A percentile compares a stretch with the other conserved stretches of the same genome.
These are phyloP conservation scores for Madurella fahalii DNA, from an alignment of 2,329 filamentous ascomycete genomes.

Conservation along the genomic window DNA sequence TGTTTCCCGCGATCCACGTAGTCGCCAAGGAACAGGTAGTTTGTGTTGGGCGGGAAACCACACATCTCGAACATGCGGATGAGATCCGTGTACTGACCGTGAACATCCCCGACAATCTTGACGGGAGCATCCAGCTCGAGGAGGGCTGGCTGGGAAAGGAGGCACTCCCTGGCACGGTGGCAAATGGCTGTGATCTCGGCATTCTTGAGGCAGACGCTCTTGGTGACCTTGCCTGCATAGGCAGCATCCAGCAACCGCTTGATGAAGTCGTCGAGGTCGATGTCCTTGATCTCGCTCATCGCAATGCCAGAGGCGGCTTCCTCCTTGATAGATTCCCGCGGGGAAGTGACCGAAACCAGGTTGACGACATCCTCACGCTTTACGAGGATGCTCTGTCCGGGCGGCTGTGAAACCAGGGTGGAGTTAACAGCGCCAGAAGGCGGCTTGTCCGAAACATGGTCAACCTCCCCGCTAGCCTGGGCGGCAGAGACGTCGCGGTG, in stretches of 20 bases:
- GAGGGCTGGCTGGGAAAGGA: constrained; percentile 86
- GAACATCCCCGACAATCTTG: constrained; percentile 96
- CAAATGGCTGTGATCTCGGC: constrained; percentile 96
- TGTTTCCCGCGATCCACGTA: constrained; percentile 97
- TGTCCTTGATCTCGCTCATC: constrained; percentile 85
- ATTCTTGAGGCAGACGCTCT: constrained; percentile 95
- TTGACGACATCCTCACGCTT: constrained; percentile 70
- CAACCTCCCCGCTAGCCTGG: constrained; percentile 84
- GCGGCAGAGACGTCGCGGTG: constrained; percentile 76
- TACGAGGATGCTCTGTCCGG: constrained; percentile 85
- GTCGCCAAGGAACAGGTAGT: constrained; percentile 92
- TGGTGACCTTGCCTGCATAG: constrained; percentile 95
- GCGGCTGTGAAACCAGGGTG: constrained; percentile 58
- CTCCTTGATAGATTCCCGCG: constrained; percentile 43
- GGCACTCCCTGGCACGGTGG: constrained; percentile 79
- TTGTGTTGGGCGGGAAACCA: constrained; percentile 85
- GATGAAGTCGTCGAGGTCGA: constrained; percentile 96
- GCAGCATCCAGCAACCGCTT: constrained; percentile 89
- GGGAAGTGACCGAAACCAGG: constrained; percentile 50
- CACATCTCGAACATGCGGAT: constrained; percentile 99
- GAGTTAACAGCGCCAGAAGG: constrained; percentile 62
- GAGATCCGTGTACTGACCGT: constrained; percentile 93
- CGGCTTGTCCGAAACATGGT: constrained; percentile 87
- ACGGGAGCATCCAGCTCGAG: constrained; percentile 91
- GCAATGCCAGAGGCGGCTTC: constrained; percentile 59